These are phyloP conservation scores for Tilletia caries DNA, from an alignment of 1,284 basidiomycete species.

Conservation along the genomic window DNA sequence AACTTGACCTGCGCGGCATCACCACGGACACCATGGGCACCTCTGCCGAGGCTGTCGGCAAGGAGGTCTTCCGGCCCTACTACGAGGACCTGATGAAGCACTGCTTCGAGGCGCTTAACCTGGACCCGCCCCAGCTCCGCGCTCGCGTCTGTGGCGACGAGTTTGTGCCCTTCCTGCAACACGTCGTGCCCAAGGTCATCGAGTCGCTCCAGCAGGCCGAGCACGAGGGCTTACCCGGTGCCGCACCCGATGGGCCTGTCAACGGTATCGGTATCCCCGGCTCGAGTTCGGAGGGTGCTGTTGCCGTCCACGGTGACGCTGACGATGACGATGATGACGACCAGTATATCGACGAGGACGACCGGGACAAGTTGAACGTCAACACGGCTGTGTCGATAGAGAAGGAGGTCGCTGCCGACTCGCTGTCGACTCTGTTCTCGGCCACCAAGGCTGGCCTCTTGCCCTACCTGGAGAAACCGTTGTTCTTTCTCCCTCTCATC, in stretches of 20 bases:
- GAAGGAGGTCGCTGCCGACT: constrained; percentile 98
- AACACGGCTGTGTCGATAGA: constrained; percentile 97
- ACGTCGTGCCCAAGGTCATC: too few relatives aligned
- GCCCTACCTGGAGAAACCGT: too few relatives aligned
- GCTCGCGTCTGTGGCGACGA: constrained; percentile 91
- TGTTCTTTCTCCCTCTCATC: not conserved
- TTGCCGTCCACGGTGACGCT: constrained; percentile 57
- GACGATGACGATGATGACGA: constrained; percentile 62
- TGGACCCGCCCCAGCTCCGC: constrained; percentile 78
- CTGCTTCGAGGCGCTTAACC: constrained; percentile 83
- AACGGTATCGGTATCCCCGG: constrained; percentile 62
- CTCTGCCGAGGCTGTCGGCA: too few relatives aligned
- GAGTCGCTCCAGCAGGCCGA: too few relatives aligned
- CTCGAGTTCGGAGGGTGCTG: constrained; percentile 67
- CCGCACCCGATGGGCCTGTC: constrained; percentile 47
- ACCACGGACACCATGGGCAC: too few relatives aligned
- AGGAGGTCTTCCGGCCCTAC: constrained; percentile 90
- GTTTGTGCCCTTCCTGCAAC: too few relatives aligned
- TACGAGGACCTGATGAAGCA: constrained; percentile 93
- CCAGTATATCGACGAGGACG: constrained; percentile 67
- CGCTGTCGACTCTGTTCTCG: constrained; percentile 89
- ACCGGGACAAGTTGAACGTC: constrained; percentile 65
- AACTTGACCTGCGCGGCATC: too few relatives aligned
- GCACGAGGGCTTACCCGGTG: constrained; percentile 55
- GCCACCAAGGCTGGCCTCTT: too few relatives aligned